Evolutionary conservation across 2,329 filamentous ascomycete genomes (phyloP), one percentile per base, ranked within the genome.

Genomic region (Pochonia chlamydosporia): DNA sequence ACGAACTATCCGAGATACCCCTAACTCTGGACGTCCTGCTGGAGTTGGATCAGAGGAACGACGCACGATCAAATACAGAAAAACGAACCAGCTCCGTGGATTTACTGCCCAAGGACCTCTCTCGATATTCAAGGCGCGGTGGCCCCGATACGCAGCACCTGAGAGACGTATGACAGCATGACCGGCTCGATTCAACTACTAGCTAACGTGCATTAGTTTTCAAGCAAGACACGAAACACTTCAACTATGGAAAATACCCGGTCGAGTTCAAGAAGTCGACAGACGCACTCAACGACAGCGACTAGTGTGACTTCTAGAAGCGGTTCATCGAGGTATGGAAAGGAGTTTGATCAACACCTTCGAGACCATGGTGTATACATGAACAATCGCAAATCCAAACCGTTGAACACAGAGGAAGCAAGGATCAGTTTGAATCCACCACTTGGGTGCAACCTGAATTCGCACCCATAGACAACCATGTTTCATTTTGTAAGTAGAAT

Each of bases 1-100:
- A 62, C 36, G 52, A 52, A 5, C 43, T 64, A 25, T 59, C 59
- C 11, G 53, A 58, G 37, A 47, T 60, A 18, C 57, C 49, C 49
- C 51, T 63, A 14, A 14, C 30, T 3, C 5, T 33, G 5, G 16
- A 2, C 30, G 16, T n/a, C 31, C n/a, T 35, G 13, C 7, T 2
- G 5, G 31, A 35, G n/a, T 52, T 59, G 43, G 52, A 62, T 46
- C 51, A 52, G 44, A 51, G 54, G 52, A 59, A 53, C 49, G 28
- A 49, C 14, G 18, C 7, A 18, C 39, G 25, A 16, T 6, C 25
- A 45, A 35, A 33, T n/a, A 18, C 28, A 4, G 21, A 8, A 10
- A 43, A 8, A 2, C 26, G 3, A 47, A 4, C 16, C n/a, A 39
- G 5, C 10, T 10, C 23, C 21, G 14, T n/a, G n/a, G 11, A 5